Conservation (phyloP, 169 alveolate genomes). For the Eimeria brunetti region DNA sequence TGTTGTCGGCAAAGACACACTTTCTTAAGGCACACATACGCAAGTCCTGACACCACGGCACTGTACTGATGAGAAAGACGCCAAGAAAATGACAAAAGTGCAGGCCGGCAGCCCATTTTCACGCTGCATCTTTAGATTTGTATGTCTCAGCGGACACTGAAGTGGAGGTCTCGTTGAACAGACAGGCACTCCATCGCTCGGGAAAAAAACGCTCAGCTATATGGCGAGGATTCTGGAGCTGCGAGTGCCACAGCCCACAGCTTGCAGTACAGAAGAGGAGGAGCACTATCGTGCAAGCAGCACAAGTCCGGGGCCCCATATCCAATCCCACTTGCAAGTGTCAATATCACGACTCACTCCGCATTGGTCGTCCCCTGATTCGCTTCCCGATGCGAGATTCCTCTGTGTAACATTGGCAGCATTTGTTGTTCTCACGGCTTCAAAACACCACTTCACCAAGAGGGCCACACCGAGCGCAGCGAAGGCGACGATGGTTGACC, state of each 20-base stretch:
- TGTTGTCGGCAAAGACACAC: neutral
- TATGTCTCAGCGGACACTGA: neutral
- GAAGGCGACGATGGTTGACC: neutral
- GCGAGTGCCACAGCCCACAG: neutral
- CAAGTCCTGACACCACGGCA: neutral
- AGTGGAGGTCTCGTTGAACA: neutral
- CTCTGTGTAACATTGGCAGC: neutral
- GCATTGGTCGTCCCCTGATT: neutral
- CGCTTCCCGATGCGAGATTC: neutral
- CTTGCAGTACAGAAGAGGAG: neutral
- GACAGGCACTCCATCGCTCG: neutral
- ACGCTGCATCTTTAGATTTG: neutral
- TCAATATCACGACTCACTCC: neutral
- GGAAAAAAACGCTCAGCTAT: neutral
- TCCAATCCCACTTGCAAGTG: neutral
- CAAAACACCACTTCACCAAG: neutral
- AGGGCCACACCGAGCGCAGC: neutral
- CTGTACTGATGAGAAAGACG: neutral
- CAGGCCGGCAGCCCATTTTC: neutral
- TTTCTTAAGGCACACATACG: neutral
- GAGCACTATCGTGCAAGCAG: neutral
- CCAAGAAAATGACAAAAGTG: neutral
- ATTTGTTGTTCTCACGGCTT: neutral
- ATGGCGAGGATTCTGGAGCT: neutral
- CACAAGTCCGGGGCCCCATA: neutral